Evolutionary conservation across 2,329 filamentous ascomycete species (phyloP), one percentile per base, ranked within the genome.

Genomic region (Neofusicoccum sp.): DNA sequence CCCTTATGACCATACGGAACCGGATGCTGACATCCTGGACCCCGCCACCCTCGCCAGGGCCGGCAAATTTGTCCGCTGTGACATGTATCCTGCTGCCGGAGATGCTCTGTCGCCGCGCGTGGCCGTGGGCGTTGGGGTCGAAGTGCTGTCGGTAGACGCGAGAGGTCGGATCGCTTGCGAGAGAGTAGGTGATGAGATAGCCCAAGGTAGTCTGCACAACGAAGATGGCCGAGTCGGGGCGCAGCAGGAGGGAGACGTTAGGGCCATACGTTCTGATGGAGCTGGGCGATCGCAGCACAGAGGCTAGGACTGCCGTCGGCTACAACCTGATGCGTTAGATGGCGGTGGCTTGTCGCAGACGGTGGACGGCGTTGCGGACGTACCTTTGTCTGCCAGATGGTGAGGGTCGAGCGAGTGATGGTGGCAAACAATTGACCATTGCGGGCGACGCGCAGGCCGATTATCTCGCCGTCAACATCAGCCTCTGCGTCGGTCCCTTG

Each of bases 331-430:
- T 33, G 48, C 22, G 54, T 64, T 31, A 64, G 54, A 28, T 3
- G 49, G 48, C 52, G 63, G 47, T 49, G 64, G n/a, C 47, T 54
- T 61, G 64, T 56, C 56, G 50, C 48, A 45, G 37, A 71, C n/a
- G 12, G 36, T 62, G 66, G 29, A 12, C n/a, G 29, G n/a, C 33
- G 54, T 8, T 34, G 41, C 12, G 8, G 16, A 36, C 82, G 65
- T 83, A 93, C 92, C 85, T 94, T 94, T 62, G 92, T 94, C 79
- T 99, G 95, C 95, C 95, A 99, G 68, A 99, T 84, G n/a, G 91
- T 92, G 75, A 99, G 87, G 11, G 91, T 90, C 1, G 91, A 91
- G 4, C 85, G 81, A 0, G 94, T 97, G 72, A 97, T 92, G 50
- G 92, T 92, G 58, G 91, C 91, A 78, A 99, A 97, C 66, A 90